Conservation (phyloP, 1,139 yeast species). For the Blastobotrys indianensis region DNA sequence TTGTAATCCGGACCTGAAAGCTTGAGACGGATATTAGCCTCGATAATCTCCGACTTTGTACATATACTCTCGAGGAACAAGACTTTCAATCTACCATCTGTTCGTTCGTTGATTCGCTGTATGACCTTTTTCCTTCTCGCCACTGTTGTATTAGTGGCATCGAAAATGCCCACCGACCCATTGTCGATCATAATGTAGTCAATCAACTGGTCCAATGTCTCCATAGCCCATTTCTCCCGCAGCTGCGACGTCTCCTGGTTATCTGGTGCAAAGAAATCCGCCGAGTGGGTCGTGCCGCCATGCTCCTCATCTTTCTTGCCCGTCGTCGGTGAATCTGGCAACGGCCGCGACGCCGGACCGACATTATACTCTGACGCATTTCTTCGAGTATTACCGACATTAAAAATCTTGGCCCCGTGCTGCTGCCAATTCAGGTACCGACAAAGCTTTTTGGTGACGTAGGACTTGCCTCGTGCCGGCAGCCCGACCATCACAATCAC, state of each 20-base stretch:
- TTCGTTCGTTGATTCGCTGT: slow-evolving; percentile 62
- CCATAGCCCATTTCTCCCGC: slow-evolving; percentile 95
- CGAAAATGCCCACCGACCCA: slow-evolving; percentile 92
- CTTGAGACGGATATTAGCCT: slow-evolving; percentile 75
- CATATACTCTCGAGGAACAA: slow-evolving; percentile 84
- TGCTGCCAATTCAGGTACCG: slow-evolving; percentile 89
- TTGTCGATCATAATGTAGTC: slow-evolving; percentile 74
- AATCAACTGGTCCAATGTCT: slow-evolving; percentile 76
- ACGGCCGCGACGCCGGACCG: slow-evolving; percentile 69
- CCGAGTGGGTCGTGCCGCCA: slow-evolving; percentile 42
- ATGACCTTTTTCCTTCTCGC: slow-evolving; percentile 63
- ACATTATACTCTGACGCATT: slow-evolving; percentile 50
- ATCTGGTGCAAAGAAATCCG: slow-evolving; percentile 81
- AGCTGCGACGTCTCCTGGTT: slow-evolving; percentile 59
- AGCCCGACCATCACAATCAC: slow-evolving; percentile 93
- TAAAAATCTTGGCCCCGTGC: slow-evolving; percentile 83
- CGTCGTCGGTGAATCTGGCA: slow-evolving; percentile 72
- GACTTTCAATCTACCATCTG: slow-evolving; percentile 71
- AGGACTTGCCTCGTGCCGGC: slow-evolving; percentile 74
- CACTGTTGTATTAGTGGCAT: slow-evolving; percentile 84
- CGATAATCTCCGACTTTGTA: slow-evolving; percentile 69
- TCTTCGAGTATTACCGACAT: slow-evolving; percentile 90
- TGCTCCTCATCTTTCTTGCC: slow-evolving; percentile 8
- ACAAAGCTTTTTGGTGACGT: slow-evolving; percentile 83
- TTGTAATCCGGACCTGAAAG: slow-evolving; percentile 90